Evolutionary conservation across 2,329 filamentous ascomycete genomes (phyloP).

Genomic region (Aspergillus aculeatinus): DNA sequence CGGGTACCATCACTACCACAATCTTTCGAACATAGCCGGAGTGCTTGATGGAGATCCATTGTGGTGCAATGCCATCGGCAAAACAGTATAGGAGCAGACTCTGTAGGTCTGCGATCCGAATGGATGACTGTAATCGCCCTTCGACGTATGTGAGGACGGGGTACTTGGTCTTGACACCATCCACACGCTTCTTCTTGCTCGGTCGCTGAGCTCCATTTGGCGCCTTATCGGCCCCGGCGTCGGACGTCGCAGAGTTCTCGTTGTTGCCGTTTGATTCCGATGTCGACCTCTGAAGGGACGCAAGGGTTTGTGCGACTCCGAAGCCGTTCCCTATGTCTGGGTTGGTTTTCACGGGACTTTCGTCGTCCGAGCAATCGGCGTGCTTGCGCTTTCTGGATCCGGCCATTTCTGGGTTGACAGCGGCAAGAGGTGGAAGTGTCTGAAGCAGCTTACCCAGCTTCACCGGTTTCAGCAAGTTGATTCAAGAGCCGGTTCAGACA

Average conservation of each 20-base stretch:
- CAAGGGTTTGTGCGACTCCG: constrained; percentile 34
- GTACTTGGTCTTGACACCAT: constrained; percentile 50
- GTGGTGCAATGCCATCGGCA: constrained; percentile 61
- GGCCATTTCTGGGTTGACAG: constrained; percentile 20
- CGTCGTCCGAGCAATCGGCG: constrained; percentile 23
- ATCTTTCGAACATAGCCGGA: constrained; percentile 65
- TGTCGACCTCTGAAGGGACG: constrained; percentile 27
- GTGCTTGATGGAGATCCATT: constrained; percentile 62
- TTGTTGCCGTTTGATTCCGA: constrained; percentile 12
- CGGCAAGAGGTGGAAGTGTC: not conserved
- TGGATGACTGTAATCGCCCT: constrained; percentile 54
- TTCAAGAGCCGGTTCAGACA: not conserved
- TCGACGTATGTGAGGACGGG: constrained; percentile 55
- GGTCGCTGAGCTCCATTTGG: constrained; percentile 20
- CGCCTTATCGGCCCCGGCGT: constrained; percentile 1
- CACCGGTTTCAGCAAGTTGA: not conserved
- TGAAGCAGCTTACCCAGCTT: not conserved
- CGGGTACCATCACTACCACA: constrained; percentile 87
- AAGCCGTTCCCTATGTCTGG: constrained; percentile 21
- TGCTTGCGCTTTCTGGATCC: constrained; percentile 35
- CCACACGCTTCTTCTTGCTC: constrained; percentile 35
- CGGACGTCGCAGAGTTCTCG: constrained; percentile 8
- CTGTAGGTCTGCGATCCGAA: constrained; percentile 60
- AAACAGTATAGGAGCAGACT: constrained; percentile 60
- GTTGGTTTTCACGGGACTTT: constrained; percentile 21